Conservation (phyloP, 2,329 filamentous ascomycete genomes). For the Neonectria punicea region DNA sequence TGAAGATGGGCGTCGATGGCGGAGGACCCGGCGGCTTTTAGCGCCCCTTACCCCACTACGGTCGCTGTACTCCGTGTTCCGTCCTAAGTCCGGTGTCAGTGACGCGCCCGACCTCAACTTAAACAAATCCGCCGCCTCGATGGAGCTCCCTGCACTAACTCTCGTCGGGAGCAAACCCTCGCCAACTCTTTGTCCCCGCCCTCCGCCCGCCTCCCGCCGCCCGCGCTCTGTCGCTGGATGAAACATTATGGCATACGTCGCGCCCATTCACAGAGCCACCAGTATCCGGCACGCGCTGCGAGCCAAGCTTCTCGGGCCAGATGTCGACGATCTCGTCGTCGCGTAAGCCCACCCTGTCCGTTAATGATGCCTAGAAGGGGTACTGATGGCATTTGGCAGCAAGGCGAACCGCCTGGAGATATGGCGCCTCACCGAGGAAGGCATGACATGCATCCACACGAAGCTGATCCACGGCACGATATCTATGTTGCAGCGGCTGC, state of each 20-base stretch:
- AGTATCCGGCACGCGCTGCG: slow-evolving; percentile 90
- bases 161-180: slow-evolving; percentile 33
- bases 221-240: slow-evolving; percentile 8
- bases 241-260: slow-evolving; percentile 85
- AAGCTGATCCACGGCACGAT: slow-evolving; percentile 86
- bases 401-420: slow-evolving; percentile 89
- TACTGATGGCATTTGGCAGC: slow-evolving; percentile 57
- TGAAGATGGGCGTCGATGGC: slow-evolving; percentile 10
- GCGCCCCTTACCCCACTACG: slow-evolving; percentile 33
- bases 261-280: slow-evolving; percentile 91
- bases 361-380: slow-evolving; percentile 26
- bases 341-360: slow-evolving; percentile 69
- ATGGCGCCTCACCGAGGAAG: slow-evolving; percentile 75
- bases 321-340: slow-evolving; percentile 85
- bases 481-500: slow-evolving; percentile 83
- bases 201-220: slow-evolving; percentile 1
- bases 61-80: slow-evolving; percentile 28
- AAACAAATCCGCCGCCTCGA: slow-evolving; percentile 20
- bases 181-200: slow-evolving; percentile 17
- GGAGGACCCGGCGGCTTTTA: slow-evolving; percentile 20
- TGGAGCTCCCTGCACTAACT: slow-evolving; percentile 44
- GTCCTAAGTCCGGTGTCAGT: slow-evolving; percentile 44
- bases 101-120: slow-evolving; percentile 34
- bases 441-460: slow-evolving; percentile 72
- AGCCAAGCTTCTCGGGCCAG: slow-evolving; percentile 76